Conservation (phyloP, 192 early-diverging fungal species). For the Diversispora epigaea region DNA sequence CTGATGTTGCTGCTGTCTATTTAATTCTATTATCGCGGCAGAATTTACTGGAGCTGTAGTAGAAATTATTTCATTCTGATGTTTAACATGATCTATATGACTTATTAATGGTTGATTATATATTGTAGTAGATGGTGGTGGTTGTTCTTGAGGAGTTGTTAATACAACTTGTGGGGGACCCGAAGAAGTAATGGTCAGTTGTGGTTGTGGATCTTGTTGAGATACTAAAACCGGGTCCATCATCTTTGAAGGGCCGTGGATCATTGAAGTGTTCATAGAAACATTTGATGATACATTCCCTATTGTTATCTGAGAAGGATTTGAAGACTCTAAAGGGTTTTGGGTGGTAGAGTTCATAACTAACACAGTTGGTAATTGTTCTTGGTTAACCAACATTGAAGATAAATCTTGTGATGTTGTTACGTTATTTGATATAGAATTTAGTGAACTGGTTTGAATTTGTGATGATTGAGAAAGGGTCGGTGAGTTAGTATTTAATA, state of each 20-base stretch:
- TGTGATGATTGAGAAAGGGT: too few species aligned
- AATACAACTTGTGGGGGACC: background rate
- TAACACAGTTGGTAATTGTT: background rate
- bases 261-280: background rate
- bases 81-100: background rate
- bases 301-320: background rate
- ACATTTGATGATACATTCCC: background rate
- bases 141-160: background rate
- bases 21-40: background rate
- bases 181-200: background rate
- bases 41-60: background rate
- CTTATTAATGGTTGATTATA: background rate
- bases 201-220: constrained; percentile 26
- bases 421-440: background rate
- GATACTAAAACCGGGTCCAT: background rate
- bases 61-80: background rate
- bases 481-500: too few species aligned
- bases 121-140: background rate
- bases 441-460: too few species aligned
- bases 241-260: background rate
- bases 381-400: background rate
- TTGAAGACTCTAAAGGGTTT: background rate
- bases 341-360: background rate
- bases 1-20: background rate
- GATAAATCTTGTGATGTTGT: background rate